Percentiles rank a stretch among this genome's conserved stretches.
Conservation (phyloP, 257 asterid species). For the Capsicum rhomboideum region DNA sequence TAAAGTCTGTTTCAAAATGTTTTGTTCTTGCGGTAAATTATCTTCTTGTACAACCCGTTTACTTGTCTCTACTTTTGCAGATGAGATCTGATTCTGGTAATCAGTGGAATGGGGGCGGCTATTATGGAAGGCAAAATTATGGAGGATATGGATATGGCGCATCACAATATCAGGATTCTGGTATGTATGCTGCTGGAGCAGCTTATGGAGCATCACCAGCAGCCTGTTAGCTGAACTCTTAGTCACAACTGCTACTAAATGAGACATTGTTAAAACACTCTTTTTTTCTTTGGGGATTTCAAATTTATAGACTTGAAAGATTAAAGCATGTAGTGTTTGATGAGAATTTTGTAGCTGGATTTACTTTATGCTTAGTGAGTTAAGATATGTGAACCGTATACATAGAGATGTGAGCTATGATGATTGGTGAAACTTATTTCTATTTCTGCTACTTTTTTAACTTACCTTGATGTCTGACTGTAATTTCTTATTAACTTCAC, state of each 20-base stretch:
- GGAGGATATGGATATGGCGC: conserved; percentile 58
- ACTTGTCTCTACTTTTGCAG: conserved; percentile 27
- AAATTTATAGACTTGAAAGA: conserved; percentile 14
- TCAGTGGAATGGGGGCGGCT: conserved; percentile 50
- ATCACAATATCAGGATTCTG: conserved; percentile 22
- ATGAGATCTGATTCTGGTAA: conserved; percentile 48
- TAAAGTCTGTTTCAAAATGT: neutral
- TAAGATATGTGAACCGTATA: neutral
- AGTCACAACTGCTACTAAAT: conserved; percentile 2
- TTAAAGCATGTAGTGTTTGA: conserved; percentile 1
- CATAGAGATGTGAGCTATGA: neutral
- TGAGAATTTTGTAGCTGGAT: conserved; percentile 7
- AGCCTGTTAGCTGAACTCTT: conserved; percentile 52
- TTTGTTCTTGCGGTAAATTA: neutral
- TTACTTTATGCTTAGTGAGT: neutral
- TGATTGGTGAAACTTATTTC: neutral
- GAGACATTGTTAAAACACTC: conserved; percentile 17
- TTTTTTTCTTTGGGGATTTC: conserved; percentile 17
- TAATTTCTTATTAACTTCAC: neutral
- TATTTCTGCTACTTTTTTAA: neutral
- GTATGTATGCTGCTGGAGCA: conserved; percentile 32
- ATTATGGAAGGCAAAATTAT: conserved; percentile 61
- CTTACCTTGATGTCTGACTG: neutral
- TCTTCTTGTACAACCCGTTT: neutral
- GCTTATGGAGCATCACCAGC: conserved; percentile 52